Conservation (phyloP, 768 basidiomycete genomes). For the Leucosporidium yakuticum region DNA sequence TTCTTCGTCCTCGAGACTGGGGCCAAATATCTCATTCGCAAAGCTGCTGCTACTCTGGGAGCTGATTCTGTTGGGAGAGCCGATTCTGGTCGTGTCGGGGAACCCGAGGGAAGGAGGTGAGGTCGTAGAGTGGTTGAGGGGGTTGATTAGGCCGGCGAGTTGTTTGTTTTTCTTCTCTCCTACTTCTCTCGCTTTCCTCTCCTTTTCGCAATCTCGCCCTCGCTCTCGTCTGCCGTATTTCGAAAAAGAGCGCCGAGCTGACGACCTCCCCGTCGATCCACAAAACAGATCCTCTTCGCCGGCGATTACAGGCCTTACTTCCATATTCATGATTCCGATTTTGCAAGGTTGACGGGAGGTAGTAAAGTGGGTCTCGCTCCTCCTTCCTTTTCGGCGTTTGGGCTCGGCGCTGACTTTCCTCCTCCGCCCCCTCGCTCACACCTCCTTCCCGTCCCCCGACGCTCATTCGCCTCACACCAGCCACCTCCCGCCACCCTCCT, state of each 20-base stretch:
- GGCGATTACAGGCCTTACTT: conserved; percentile 89
- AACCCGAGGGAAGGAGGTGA: conserved; percentile 73
- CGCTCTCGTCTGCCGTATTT: too few species aligned
- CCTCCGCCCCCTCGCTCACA: background rate
- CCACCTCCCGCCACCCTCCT: conserved; percentile 59
- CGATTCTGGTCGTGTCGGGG: conserved; percentile 75
- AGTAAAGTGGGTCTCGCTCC: conserved; percentile 4
- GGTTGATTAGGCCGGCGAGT: conserved; percentile 73
- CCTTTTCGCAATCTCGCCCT: too few species aligned
- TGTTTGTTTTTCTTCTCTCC: too few species aligned
- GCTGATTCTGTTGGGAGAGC: conserved; percentile 82
- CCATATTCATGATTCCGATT: conserved; percentile 79
- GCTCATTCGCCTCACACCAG: conserved; percentile 12
- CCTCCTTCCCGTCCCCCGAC: too few species aligned
- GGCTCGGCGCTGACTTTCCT: too few species aligned
- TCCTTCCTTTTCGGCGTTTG: too few species aligned
- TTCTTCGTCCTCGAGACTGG: too few species aligned
- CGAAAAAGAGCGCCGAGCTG: background rate
- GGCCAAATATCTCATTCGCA: conserved; percentile 17
- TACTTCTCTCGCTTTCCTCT: too few species aligned
- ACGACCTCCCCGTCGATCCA: background rate
- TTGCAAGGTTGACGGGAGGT: conserved; percentile 54
- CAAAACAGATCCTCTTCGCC: conserved; percentile 65
- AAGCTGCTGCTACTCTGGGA: conserved; percentile 67
- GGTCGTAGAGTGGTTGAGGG: conserved; percentile 85